A percentile compares a stretch with the other conserved stretches of the same genome.
phyloP scores from a whole-genome alignment of 2,329 filamentous ascomycete genomes.

The Colletotrichum destructivum region DNA sequence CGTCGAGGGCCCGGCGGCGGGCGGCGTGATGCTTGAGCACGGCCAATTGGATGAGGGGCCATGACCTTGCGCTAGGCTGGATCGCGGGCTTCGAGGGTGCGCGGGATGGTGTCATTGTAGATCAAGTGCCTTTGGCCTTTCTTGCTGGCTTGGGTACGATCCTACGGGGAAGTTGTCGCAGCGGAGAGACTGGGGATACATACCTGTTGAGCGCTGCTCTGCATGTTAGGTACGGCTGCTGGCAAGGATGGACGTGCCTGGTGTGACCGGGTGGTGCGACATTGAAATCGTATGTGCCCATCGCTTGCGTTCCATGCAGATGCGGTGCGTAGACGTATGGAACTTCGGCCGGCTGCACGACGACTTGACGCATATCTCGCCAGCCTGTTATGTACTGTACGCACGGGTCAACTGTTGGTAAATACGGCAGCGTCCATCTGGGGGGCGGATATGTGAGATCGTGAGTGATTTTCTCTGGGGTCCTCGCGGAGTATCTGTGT shows the following conservation, averaged over 20 bases:
- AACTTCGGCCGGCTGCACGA: not conserved
- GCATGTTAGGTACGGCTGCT: not conserved
- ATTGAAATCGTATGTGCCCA: not conserved
- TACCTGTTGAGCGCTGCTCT: not conserved
- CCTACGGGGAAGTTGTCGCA: not conserved
- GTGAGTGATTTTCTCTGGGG: not conserved
- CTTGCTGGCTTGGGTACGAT: not conserved
- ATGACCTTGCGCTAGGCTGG: slow-evolving; percentile 1
- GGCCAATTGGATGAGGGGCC: not conserved
- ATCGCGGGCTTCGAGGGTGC: not conserved
- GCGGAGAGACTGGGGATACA: not conserved
- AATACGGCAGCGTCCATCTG: not conserved
- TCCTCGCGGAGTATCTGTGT: not conserved
- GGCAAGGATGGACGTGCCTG: not conserved
- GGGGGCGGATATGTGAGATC: not conserved
- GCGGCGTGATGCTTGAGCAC: not conserved
- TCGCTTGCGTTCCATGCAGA: not conserved
- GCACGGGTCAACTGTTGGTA: not conserved
- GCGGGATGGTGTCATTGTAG: not conserved
- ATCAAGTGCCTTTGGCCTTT: not conserved
- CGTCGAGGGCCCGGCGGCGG: not conserved
- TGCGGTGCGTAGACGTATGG: not conserved
- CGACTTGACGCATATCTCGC: not conserved
- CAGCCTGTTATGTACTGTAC: not conserved
- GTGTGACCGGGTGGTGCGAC: not conserved